Base-by-base conservation (phyloP, 2,329 filamentous ascomycete species). In the Hypoxylon sp. region DNA sequence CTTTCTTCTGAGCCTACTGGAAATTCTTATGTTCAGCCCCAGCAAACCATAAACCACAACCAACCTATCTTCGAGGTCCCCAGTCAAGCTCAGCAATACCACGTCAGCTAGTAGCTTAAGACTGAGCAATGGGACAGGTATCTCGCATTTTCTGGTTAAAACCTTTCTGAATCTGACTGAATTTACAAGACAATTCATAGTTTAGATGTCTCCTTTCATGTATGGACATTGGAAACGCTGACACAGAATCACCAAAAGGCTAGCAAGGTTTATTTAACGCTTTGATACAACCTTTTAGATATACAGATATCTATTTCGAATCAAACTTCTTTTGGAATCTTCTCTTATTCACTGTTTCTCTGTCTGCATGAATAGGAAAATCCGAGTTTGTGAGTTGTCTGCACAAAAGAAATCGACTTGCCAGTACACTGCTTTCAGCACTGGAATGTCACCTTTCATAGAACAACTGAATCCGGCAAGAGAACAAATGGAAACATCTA, bases 11-110 rank as follows among this genome's bases (percentile, higher is more conserved):
- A 74, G 47, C 67, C 66, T 2, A 75, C 70, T 5, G 71, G 71
- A 2, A 57, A 35, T 44, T 69, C 67, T 2, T 70, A 73, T 44
- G 60, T 56, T 10, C 72, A 71, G 22, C 50, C 70, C 5, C 56
- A 72, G 58, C 62, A 63, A 35, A 44, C 66, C 26, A 51, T 66
- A 42, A 66, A 67, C 44, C 62, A 55, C 9, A 24, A 52, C 19
- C 66, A 70, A 9, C 65, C 72, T n/a, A 26, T 70, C n/a, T 73
- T 73, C 48, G 72, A 75, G 54, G 59, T 58, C 10, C 66, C 68
- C n/a, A 59, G 48, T 5, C 63, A 76, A 19, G 6, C 65, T 17
- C 53, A 56, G n/a, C 62, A 68, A 26, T 62, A 56, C 24, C 62
- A 66, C 31, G 19, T 47, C 10, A 42, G 63, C 0, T 26, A 63